phyloP scores from a whole-genome alignment of 202 grass and related monocot species.

The Brachypodium distachyon region DNA sequence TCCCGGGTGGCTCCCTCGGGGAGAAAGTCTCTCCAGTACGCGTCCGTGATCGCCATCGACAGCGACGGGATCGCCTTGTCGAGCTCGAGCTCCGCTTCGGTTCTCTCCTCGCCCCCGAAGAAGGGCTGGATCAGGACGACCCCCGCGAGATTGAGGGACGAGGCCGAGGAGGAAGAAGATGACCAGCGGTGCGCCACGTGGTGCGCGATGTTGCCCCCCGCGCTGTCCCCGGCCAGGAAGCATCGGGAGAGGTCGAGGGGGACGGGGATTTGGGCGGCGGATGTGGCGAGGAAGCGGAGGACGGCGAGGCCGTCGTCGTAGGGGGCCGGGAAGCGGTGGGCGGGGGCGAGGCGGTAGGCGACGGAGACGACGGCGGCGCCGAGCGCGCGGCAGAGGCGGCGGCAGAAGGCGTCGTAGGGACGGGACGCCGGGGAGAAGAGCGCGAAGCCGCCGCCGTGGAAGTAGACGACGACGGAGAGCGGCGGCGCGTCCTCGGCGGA shows the following conservation, averaged over 20 bases:
- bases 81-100: slow-evolving; percentile 33
- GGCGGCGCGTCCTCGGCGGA: not conserved
- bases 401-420: slow-evolving; percentile 45
- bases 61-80: no score
- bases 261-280: not conserved
- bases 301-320: slow-evolving; percentile 51
- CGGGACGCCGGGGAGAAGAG: slow-evolving; percentile 43
- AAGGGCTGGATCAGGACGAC: slow-evolving; percentile 43
- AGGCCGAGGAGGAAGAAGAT: not conserved
- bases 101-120: slow-evolving; percentile 53
- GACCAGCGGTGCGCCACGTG: slow-evolving; percentile 39
- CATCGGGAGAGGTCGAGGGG: slow-evolving; percentile 13
- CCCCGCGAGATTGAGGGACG: slow-evolving; percentile 12
- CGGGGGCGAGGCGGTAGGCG: not conserved
- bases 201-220: slow-evolving; percentile 61
- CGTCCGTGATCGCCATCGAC: slow-evolving; percentile 8
- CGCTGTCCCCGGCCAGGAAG: slow-evolving; percentile 66
- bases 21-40: slow-evolving; percentile 47
- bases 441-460: slow-evolving; percentile 65
- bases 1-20: slow-evolving; percentile 44
- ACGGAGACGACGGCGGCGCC: slow-evolving; percentile 1
- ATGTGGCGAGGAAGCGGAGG: slow-evolving; percentile 26
- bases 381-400: slow-evolving; percentile 20
- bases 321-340: slow-evolving; percentile 25
- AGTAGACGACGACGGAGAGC: slow-evolving; percentile 44